Percentiles rank a stretch among this genome's conserved stretches.
phyloP scores from a whole-genome alignment of 495 filamentous ascomycete genomes.

The Aspergillus carlsbadensis region DNA sequence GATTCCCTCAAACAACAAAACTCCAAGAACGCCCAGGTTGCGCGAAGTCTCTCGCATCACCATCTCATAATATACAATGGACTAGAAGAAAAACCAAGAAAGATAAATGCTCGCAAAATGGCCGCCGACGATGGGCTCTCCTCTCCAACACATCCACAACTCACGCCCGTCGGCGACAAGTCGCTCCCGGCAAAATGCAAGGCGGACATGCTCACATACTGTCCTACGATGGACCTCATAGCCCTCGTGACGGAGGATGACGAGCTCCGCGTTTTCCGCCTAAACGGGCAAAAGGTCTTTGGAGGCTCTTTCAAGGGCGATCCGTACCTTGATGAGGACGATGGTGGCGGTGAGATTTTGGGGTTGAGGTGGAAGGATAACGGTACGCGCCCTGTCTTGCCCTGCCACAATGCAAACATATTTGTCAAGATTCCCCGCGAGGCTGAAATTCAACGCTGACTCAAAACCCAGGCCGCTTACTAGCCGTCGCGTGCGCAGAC shows the following conservation, averaged over 20 bases:
- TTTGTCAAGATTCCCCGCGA: not conserved
- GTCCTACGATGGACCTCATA: conserved; percentile 79
- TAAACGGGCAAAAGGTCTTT: conserved; percentile 70
- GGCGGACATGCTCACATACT: conserved; percentile 62
- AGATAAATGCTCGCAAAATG: conserved; percentile 18
- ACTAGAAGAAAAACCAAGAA: conserved; percentile 3
- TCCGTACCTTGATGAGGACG: conserved; percentile 49
- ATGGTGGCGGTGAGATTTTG: conserved; percentile 52
- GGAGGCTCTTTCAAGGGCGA: conserved; percentile 50
- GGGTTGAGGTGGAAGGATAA: conserved; percentile 75
- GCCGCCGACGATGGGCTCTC: conserved; percentile 18
- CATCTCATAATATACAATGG: conserved; percentile 12
- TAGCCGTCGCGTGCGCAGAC: conserved; percentile 79
- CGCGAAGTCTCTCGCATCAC: not conserved
- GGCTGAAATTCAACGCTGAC: not conserved
- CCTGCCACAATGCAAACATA: not conserved
- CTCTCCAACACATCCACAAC: conserved; percentile 28
- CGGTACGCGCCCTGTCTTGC: conserved; percentile 47
- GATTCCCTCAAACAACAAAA: conserved; percentile 14
- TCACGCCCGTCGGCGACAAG: conserved; percentile 55
- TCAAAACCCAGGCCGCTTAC: conserved; percentile 54
- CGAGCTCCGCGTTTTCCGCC: conserved; percentile 60
- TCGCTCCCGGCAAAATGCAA: conserved; percentile 55
- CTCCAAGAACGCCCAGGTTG: conserved; percentile 7
- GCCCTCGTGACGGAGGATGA: conserved; percentile 67